Percentiles rank a stretch among this genome's conserved stretches.
These are phyloP conservation scores for Psophocarpus tetragonolobus DNA, from an alignment of 306 rosid species.

Conservation along the genomic window DNA sequence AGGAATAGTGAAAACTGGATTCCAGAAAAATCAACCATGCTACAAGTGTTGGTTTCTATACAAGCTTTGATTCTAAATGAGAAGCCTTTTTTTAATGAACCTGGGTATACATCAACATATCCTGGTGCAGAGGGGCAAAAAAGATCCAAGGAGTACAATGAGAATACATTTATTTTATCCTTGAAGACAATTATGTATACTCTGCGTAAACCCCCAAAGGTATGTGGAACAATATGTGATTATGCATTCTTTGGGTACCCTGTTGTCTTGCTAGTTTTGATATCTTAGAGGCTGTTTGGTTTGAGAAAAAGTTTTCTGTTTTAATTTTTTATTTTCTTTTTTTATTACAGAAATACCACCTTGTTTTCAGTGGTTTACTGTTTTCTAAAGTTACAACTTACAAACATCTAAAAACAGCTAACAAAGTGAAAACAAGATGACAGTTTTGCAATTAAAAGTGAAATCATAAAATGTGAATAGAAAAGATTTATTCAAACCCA, in stretches of 20 bases:
- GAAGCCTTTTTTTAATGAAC: slow-evolving; percentile 79
- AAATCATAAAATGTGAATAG: not conserved
- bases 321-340: not conserved
- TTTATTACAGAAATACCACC: not conserved
- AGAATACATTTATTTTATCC: slow-evolving; percentile 55
- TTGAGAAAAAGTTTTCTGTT: not conserved
- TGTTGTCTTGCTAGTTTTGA: not conserved
- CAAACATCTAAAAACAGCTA: not conserved
- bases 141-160: slow-evolving; percentile 66
- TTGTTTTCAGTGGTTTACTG: not conserved
- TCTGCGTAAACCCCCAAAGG: slow-evolving; percentile 73
- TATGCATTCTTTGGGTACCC: not conserved
- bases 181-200: slow-evolving; percentile 79
- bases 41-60: slow-evolving; percentile 84
- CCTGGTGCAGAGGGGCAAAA: slow-evolving; percentile 50
- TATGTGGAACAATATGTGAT: slow-evolving; percentile 31
- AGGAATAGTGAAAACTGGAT: slow-evolving; percentile 66
- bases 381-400: not conserved
- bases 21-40: slow-evolving; percentile 74
- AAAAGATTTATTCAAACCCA: not conserved
- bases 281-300: not conserved
- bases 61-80: slow-evolving; percentile 82
- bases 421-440: not conserved
- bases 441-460: not conserved
- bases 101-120: slow-evolving; percentile 47